Conservation (phyloP, 75 land plant species). For the Ceratopteris richardii region DNA sequence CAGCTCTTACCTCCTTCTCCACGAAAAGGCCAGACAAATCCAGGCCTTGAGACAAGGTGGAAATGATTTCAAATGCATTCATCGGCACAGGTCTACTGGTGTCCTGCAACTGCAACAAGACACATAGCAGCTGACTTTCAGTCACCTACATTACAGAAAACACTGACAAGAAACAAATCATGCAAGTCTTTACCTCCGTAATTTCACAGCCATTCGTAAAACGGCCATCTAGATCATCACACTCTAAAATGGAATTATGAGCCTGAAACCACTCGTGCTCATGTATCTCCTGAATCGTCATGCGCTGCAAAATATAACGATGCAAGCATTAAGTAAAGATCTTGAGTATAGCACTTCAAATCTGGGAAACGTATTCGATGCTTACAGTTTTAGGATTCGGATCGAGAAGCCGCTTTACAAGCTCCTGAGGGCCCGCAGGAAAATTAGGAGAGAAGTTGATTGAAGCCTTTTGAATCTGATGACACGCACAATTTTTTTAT, state of each 20-base stretch:
- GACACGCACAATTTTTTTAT: too few relatives aligned
- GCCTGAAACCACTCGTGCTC: constrained; percentile 84
- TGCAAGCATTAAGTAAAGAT: not conserved
- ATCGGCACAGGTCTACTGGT: constrained; percentile 18
- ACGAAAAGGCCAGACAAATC: constrained; percentile 29
- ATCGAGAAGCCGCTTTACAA: constrained; percentile 39
- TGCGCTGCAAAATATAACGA: constrained; percentile 36
- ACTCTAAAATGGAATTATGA: too few relatives aligned
- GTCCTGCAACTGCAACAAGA: not conserved
- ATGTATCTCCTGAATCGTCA: constrained; percentile 56
- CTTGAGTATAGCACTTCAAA: not conserved
- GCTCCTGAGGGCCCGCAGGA: constrained; percentile 17
- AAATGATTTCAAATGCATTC: constrained; percentile 40
- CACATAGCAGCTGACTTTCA: too few relatives aligned
- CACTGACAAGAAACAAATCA: too few relatives aligned
- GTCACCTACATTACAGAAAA: too few relatives aligned
- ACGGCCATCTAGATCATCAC: too few relatives aligned
- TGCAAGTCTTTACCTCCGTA: too few relatives aligned
- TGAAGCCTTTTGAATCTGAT: too few relatives aligned
- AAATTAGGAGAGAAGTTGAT: constrained; percentile 5
- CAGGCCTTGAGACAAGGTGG: constrained; percentile 27
- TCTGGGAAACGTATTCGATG: not conserved
- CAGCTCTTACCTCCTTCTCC: constrained; percentile 10
- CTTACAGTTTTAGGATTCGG: constrained; percentile 49
- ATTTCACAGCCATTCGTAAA: too few relatives aligned